These are phyloP conservation scores for Choricystis sp. DNA, from an alignment of 139 green algal genomes.

Conservation along the genomic window DNA sequence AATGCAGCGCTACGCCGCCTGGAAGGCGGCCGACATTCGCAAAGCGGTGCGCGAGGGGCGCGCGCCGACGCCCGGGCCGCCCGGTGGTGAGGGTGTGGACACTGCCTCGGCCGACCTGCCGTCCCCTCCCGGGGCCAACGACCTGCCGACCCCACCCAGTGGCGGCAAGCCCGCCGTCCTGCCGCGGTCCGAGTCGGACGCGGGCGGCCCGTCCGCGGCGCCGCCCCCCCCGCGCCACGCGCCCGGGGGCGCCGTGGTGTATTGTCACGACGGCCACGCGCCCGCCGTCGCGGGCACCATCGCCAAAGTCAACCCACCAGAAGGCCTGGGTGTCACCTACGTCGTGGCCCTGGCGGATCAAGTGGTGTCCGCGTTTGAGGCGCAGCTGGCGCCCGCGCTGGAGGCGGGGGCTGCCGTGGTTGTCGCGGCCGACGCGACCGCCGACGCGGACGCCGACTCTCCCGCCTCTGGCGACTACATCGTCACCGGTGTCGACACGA, in stretches of 20 bases:
- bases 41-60: conserved; percentile 67
- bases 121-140: conserved; percentile 1
- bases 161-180: neutral
- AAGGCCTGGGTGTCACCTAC: neutral
- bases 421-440: neutral
- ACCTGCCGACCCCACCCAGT: neutral
- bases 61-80: conserved; percentile 26
- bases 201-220: no score
- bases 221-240: neutral
- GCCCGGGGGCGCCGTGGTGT: neutral
- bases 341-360: neutral
- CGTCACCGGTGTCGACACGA: neutral
- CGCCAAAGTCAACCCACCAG: no score
- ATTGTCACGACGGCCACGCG: neutral
- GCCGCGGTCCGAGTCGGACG: no score
- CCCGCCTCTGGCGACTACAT: neutral
- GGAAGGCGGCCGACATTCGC: conserved; percentile 71
- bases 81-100: conserved; percentile 1
- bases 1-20: conserved; percentile 68
- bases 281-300: neutral
- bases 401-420: neutral
- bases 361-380: neutral
- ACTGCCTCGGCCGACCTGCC: conserved; percentile 6
- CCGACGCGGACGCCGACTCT: neutral
- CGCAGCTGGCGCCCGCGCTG: neutral